Evolutionary conservation across 1,284 basidiomycete genomes (phyloP), one percentile per base, ranked within the genome.

Genomic region (Tylopilus orsonianus): DNA sequence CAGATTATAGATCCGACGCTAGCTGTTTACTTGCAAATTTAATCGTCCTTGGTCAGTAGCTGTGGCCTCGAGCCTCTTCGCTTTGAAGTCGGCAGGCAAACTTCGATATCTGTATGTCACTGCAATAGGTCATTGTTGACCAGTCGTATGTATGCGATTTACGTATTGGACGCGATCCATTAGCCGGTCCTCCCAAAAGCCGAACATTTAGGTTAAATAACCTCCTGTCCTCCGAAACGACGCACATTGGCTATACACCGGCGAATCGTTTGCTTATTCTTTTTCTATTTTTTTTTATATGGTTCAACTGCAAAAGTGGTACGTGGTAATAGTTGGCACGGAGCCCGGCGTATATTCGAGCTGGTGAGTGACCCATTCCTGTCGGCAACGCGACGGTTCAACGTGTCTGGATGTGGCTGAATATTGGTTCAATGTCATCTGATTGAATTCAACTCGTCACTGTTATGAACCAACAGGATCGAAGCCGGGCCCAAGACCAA

Each of bases 271-370:
- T 22, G 12, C 40, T 23, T 34, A 19, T 22, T 38, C 20, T 18
- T 22, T 12, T 14, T 24, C 32, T 33, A 30, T 33, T 38, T 35
- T 36, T 33, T 38, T 35, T 36, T 29, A 24, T 34, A 79, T 76
- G 75, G 62, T 58, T 2, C 60, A 67, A 54, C 47, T 50, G 39
- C 34, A 34, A 41, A 71, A 68, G 42, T 79, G 70, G 59, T 76
- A 80, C 44, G 71, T 71, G 22, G 77, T 83, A 9, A 70, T 62
- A 13, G 65, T 68, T 12, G 79, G 80, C 33, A 71, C 48, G 14
- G 46, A 62, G 14, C 70, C 73, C 5, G 78, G 80, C 1, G 66
- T 81, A 26, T 81, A 74, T 52, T 49, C 58, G 5, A 64, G 58
- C 27, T 81, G 78, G 78, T 78, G 57, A 60, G 71, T 71, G 4